A percentile compares a stretch with the other conserved stretches of the same genome.
These are phyloP conservation scores for Plenodomus tracheiphilus DNA, from an alignment of 2,329 filamentous ascomycete genomes.

Conservation along the genomic window DNA sequence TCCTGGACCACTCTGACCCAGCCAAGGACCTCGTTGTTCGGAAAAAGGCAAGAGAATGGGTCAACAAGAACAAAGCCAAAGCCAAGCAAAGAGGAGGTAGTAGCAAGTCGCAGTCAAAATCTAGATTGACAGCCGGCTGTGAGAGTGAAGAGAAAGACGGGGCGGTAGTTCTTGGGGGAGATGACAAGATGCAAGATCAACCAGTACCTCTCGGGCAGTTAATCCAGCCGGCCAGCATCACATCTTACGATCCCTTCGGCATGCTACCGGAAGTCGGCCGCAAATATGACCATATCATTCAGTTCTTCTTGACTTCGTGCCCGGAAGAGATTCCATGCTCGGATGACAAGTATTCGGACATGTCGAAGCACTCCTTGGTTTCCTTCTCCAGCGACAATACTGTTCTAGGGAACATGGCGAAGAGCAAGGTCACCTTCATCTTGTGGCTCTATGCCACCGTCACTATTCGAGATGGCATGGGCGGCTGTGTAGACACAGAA, in stretches of 20 bases:
- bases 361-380: slow-evolving; percentile 8
- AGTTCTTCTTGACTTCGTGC: slow-evolving; percentile 22
- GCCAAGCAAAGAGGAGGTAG: slow-evolving; percentile 4
- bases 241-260: slow-evolving; percentile 22
- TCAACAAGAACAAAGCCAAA: slow-evolving; percentile 21
- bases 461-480: slow-evolving; percentile 19
- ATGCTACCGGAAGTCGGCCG: slow-evolving; percentile 21
- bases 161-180: neutral
- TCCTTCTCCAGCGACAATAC: slow-evolving; percentile 21
- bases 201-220: neutral
- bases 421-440: slow-evolving; percentile 19
- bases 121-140: neutral
- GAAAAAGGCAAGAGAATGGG: slow-evolving; percentile 33
- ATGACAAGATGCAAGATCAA: slow-evolving; percentile 1
- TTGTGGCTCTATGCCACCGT: slow-evolving; percentile 27
- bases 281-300: slow-evolving; percentile 28
- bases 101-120: neutral
- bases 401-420: slow-evolving; percentile 21
- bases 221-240: neutral
- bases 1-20: slow-evolving; percentile 28
- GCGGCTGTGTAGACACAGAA: slow-evolving; percentile 10
- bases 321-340: slow-evolving; percentile 25
- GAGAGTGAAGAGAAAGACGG: neutral
- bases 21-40: slow-evolving; percentile 23
- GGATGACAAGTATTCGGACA: slow-evolving; percentile 24